phyloP scores from a whole-genome alignment of 176 grass and related monocot genomes.

The Puya raimondii region DNA sequence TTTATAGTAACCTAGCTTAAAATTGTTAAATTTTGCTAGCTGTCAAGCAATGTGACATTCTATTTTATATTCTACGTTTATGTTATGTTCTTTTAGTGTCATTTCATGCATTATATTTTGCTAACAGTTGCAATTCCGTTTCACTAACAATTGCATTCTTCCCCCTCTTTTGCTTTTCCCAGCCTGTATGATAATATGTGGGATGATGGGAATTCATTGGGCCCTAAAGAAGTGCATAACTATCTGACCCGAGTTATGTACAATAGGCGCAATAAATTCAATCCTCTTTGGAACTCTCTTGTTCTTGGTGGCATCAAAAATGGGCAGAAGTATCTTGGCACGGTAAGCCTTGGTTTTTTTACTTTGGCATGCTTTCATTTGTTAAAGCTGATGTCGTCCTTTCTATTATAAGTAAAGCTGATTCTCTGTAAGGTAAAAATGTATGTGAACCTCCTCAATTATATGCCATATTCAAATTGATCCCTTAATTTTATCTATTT shows the following conservation, averaged over 20 bases:
- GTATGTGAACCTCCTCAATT: not conserved
- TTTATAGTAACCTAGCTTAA: not conserved
- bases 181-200: slow-evolving; percentile 95
- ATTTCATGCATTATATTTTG: not conserved
- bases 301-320: slow-evolving; percentile 90
- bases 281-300: slow-evolving; percentile 95
- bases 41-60: not conserved
- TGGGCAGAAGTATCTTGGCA: slow-evolving; percentile 97
- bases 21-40: not conserved
- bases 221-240: slow-evolving; percentile 89
- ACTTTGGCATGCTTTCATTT: not conserved
- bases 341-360: slow-evolving; percentile 34
- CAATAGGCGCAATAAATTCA: slow-evolving; percentile 91
- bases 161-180: slow-evolving; percentile 12
- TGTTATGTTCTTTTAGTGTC: not conserved
- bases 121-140: too few relatives aligned
- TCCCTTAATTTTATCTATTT: not conserved
- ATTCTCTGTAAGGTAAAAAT: too few relatives aligned
- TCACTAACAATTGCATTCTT: not conserved
- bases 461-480: slow-evolving; percentile 4
- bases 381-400: slow-evolving; percentile 6
- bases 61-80: not conserved
- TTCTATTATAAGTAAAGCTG: not conserved
- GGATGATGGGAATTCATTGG: slow-evolving; percentile 98
- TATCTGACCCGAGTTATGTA: slow-evolving; percentile 95